Base-by-base conservation (phyloP, 2,329 filamentous ascomycete species). In the Cytospora piceae region DNA sequence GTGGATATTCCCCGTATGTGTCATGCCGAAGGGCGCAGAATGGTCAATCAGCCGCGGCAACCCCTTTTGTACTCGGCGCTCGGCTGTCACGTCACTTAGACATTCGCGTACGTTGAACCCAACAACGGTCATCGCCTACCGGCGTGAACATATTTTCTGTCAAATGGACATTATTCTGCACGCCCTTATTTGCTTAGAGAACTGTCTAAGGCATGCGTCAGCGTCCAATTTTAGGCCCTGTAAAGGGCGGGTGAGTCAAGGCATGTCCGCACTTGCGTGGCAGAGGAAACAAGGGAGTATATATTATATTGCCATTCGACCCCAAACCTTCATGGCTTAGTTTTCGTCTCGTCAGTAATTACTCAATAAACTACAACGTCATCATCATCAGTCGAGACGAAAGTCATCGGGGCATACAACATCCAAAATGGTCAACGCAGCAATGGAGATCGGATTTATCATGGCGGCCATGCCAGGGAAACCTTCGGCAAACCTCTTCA, bases 401-500 rank as follows among this genome's bases (percentile, higher is more conserved):
- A 27, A 60, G 1, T 14, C 20, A 15, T 57, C 42, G 39, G 46
- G 51, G 17, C 14, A 9, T 17, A 42, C 53, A 34, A 3, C 11
- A 37, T 51, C 27, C 20, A 39, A 51, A 46, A 67, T 65, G 62
- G 39, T 31, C 17, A 58, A 24, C 32, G 29, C 51, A 12, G 34
- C 42, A 11, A 39, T 63, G 39, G 65, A 67, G 7, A 59, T 67
- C 7, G 65, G 62, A 17, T 61, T 60, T 15, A 61, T 67, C 29
- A 67, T 67, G 65, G 62, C 62, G n/a, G 65, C 65, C 27, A 67
- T 67, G 65, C 56, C 61, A 27, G 62, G 29, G n/a, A 51, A 32
- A 15, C 37, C 46, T 58, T 52, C 29, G 27, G 20, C 29, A 54
- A 65, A 42, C 53, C 24, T 22, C 31, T 65, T 52, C 15, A 31